Evolutionary conservation across 1,284 basidiomycete genomes (phyloP), one percentile per base, ranked within the genome.

Genomic region (Porodaedalea pini): DNA sequence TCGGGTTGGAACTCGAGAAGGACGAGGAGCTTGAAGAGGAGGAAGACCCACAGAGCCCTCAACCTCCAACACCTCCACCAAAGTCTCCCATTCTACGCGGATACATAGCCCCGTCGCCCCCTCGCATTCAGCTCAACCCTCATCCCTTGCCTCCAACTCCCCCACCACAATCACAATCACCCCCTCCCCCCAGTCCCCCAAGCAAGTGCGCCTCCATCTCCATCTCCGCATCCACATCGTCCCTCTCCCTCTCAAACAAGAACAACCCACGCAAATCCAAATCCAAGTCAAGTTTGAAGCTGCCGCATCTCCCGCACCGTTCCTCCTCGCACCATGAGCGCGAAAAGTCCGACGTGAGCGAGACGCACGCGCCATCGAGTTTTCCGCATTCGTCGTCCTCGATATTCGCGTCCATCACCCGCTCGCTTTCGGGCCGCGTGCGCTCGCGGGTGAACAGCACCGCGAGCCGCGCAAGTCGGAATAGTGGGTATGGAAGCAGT

Each of bases 41-140:
- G 15, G 55, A 43, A 13, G 31, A 40, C 11, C 54, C 54, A 27
- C 11, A 25, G 7, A 55, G 37, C 39, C 54, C 54, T 43, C 40
- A 34, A 11, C 52, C 57, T 8, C 57, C 57, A 32, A 56, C 54
- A 11, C 58, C 54, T 7, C 54, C 58, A 19, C 43, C 58, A n/a
- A 60, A 60, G 25, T 52, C 54, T 11, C 41, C 49, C 17, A 27
- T 44, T 8, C 29, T 36, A 8, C 23, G 31, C 11, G 21, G 29
- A 3, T 40, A 10, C n/a, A 17, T 2, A 31, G 17, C 15, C 2
- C 13, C 27, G 10, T 11, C 47, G n/a, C 47, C 23, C 19, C 47
- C 47, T n/a, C 25, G 10, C 2, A 36, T 49, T n/a, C 10, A 36
- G 19, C 17, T 32, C 17, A 31, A 49, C n/a, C 36, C 8, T 8